A percentile compares a stretch with the other conserved stretches of the same genome.
Evolutionary conservation across 2,329 filamentous ascomycete species (phyloP).

Genomic region (Colletotrichum salicis): DNA sequence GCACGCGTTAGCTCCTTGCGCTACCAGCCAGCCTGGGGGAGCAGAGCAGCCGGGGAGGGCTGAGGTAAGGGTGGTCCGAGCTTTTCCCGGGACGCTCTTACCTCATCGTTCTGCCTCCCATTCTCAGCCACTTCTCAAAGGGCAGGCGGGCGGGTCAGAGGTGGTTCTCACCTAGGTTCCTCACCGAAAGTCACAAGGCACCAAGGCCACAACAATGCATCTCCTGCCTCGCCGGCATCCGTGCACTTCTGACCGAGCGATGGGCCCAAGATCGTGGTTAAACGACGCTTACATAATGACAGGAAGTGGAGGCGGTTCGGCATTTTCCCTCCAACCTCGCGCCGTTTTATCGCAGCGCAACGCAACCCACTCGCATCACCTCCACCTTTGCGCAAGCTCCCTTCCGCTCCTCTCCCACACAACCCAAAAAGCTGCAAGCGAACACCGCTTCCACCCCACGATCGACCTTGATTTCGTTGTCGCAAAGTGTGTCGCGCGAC

Average conservation of each 20-base stretch:
- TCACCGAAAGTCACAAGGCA: neutral
- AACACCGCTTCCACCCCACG: conserved; percentile 6
- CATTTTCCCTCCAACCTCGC: conserved; percentile 36
- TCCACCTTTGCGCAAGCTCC: conserved; percentile 36
- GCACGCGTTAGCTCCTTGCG: conserved; percentile 37
- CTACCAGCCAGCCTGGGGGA: conserved; percentile 26
- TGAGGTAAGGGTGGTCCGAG: conserved; percentile 31
- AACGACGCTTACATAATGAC: conserved; percentile 26
- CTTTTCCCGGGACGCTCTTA: conserved; percentile 16
- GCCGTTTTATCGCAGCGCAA: conserved; percentile 32
- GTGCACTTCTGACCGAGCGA: conserved; percentile 6
- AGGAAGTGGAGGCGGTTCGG: conserved; percentile 28
- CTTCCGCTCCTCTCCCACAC: conserved; percentile 21
- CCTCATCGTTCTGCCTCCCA: neutral
- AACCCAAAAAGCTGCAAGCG: conserved; percentile 30
- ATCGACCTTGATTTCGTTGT: conserved; percentile 11
- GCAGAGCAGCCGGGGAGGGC: conserved; percentile 1
- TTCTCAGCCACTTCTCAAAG: neutral
- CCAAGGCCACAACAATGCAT: neutral
- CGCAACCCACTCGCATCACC: conserved; percentile 31
- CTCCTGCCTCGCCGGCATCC: neutral
- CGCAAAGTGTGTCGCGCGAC: conserved; percentile 18
- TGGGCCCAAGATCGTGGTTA: conserved; percentile 11
- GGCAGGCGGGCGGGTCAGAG: no score
- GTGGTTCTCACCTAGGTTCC: neutral